A percentile compares a stretch with the other conserved stretches of the same genome.
These are phyloP conservation scores for Coniferiporia sulphurascens DNA, from an alignment of 1,284 basidiomycete genomes.

Conservation along the genomic window DNA sequence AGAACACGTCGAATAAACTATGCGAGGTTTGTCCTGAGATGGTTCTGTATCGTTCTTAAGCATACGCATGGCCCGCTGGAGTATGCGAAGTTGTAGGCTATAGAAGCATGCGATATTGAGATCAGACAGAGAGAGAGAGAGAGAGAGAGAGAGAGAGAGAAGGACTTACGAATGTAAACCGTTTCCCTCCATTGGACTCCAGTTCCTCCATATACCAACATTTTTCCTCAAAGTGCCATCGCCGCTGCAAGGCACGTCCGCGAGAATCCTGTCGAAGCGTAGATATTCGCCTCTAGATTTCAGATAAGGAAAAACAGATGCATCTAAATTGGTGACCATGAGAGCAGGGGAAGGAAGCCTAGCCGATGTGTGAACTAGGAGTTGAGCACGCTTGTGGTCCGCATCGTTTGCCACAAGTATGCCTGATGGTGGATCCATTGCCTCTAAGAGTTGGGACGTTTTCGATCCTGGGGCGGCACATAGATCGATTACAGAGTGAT, in stretches of 20 bases:
- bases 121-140: constrained; percentile 17
- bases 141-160: constrained; percentile 2
- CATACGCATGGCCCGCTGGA: constrained; percentile 88
- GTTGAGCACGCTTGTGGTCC: constrained; percentile 92
- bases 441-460: constrained; percentile 90
- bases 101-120: neutral
- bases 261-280: constrained; percentile 90
- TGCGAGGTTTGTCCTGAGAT: constrained; percentile 52
- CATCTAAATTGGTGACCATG: constrained; percentile 96
- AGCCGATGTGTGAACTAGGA: constrained; percentile 97
- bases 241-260: constrained; percentile 97
- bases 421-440: constrained; percentile 71
- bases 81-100: constrained; percentile 88
- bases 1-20: constrained; percentile 98
- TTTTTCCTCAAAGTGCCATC: constrained; percentile 98
- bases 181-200: constrained; percentile 87
- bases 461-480: constrained; percentile 99
- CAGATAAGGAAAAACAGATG: constrained; percentile 82
- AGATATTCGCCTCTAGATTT: constrained; percentile 41
- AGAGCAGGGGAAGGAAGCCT: constrained; percentile 89
- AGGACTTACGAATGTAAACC: constrained; percentile 76
- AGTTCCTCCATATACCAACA: constrained; percentile 90
- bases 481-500: constrained; percentile 92
- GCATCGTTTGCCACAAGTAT: constrained; percentile 87
- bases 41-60: constrained; percentile 56